Conservation (phyloP, 768 basidiomycete species). For the Termitomyces heimii region DNA sequence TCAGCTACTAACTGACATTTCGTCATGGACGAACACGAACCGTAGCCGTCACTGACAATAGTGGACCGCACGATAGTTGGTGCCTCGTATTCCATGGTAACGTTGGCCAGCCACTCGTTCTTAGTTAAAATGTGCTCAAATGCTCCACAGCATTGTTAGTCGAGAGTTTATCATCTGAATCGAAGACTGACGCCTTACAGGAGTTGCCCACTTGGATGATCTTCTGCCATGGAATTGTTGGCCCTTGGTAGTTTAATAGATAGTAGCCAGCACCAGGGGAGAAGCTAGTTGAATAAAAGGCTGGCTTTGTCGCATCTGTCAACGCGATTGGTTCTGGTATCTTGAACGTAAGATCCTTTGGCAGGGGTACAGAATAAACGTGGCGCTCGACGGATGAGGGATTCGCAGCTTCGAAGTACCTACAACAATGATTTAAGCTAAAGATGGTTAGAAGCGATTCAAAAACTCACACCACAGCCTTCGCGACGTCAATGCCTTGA, state of each 20-base stretch:
- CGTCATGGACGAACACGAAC: slow-evolving; percentile 33
- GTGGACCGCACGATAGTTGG: slow-evolving; percentile 68
- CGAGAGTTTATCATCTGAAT: neutral
- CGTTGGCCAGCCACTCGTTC: slow-evolving; percentile 62
- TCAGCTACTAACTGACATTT: slow-evolving; percentile 4
- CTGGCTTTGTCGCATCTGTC: slow-evolving; percentile 46
- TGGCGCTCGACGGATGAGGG: slow-evolving; percentile 81
- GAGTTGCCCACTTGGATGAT: slow-evolving; percentile 50
- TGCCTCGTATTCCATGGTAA: slow-evolving; percentile 61
- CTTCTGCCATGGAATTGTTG: slow-evolving; percentile 83
- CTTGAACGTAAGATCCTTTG: slow-evolving; percentile 34
- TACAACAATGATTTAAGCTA: slow-evolving; percentile 24
- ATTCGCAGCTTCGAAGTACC: slow-evolving; percentile 86
- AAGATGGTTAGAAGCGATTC: slow-evolving; percentile 6
- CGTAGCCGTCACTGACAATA: slow-evolving; percentile 76
- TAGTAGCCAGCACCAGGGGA: slow-evolving; percentile 87
- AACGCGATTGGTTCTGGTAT: slow-evolving; percentile 37
- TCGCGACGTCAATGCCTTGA: slow-evolving; percentile 60
- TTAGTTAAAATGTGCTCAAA: slow-evolving; percentile 64
- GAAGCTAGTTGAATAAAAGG: slow-evolving; percentile 66
- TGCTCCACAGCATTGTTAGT: slow-evolving; percentile 27
- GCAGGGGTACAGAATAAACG: slow-evolving; percentile 75
- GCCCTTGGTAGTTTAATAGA: slow-evolving; percentile 73
- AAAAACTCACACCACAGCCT: slow-evolving; percentile 62
- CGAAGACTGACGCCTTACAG: slow-evolving; percentile 19